A percentile compares a stretch with the other conserved stretches of the same genome.
Evolutionary conservation across 2,329 filamentous ascomycete genomes (phyloP).

Genomic region (Fusarium tuaranense): DNA sequence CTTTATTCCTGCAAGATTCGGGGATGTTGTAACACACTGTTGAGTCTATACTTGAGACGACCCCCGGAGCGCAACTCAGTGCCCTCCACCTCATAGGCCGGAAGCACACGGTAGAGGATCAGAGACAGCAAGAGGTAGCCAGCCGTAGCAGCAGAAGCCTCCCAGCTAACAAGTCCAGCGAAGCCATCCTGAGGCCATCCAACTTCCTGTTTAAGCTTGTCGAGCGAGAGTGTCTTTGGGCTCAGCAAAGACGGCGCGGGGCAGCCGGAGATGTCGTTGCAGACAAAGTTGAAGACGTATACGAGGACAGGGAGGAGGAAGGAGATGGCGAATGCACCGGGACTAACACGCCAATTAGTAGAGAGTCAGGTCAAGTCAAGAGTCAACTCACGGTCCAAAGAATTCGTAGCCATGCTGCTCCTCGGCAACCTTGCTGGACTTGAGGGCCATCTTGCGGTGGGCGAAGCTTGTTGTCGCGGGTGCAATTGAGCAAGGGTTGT

Average conservation of each 20-base stretch:
- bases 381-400: conserved; percentile 59
- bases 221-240: conserved; percentile 77
- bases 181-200: conserved; percentile 83
- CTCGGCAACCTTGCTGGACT: conserved; percentile 42
- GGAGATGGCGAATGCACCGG: conserved; percentile 81
- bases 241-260: conserved; percentile 84
- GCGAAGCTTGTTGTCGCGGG: not conserved
- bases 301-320: conserved; percentile 83
- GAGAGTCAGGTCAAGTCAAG: not conserved
- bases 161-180: conserved; percentile 75
- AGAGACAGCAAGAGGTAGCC: conserved; percentile 84
- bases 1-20: conserved; percentile 20
- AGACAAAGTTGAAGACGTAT: conserved; percentile 84
- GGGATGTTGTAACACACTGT: conserved; percentile 63
- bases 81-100: conserved; percentile 78
- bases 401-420: conserved; percentile 64
- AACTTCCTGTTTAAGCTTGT: conserved; percentile 80
- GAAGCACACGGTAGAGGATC: conserved; percentile 80
- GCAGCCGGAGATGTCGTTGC: conserved; percentile 94
- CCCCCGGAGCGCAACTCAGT: conserved; percentile 77
- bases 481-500: conserved; percentile 5
- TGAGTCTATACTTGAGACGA: conserved; percentile 84
- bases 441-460: conserved; percentile 47
- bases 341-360: conserved; percentile 59
- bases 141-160: conserved; percentile 76